phyloP scores from a whole-genome alignment of 129 eudicot genomes.

The Centaurea solstitialis region DNA sequence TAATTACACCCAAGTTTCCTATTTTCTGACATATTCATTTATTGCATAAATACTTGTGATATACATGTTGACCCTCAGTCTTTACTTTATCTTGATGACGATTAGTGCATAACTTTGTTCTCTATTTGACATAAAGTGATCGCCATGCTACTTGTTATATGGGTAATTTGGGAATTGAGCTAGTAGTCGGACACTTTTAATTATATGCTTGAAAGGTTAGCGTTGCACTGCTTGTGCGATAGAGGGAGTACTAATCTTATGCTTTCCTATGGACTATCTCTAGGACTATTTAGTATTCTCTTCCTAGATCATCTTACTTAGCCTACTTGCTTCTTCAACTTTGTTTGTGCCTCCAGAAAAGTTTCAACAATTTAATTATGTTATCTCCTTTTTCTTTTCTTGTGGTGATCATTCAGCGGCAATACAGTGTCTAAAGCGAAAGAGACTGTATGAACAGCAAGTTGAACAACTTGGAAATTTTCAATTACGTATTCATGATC shows the following conservation, averaged over 20 bases:
- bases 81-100: neutral
- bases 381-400: neutral
- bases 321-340: neutral
- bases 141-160: neutral
- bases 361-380: neutral
- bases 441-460: conserved; percentile 48
- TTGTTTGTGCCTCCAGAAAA: neutral
- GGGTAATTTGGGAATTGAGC: neutral
- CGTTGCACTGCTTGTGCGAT: neutral
- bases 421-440: conserved; percentile 46
- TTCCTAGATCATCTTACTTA: neutral
- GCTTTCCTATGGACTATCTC: neutral
- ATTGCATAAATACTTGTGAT: neutral
- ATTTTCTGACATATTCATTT: neutral
- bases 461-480: conserved; percentile 54
- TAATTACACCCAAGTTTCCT: neutral
- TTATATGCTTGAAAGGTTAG: neutral
- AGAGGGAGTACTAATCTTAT: neutral
- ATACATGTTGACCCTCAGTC: neutral
- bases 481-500: conserved; percentile 58
- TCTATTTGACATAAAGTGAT: neutral
- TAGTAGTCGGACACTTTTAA: neutral
- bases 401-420: conserved; percentile 44
- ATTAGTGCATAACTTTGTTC: neutral
- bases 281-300: neutral